These are phyloP conservation scores for Eragrostis nindensis DNA, from an alignment of 176 grass and related monocot genomes.

Conservation along the genomic window DNA sequence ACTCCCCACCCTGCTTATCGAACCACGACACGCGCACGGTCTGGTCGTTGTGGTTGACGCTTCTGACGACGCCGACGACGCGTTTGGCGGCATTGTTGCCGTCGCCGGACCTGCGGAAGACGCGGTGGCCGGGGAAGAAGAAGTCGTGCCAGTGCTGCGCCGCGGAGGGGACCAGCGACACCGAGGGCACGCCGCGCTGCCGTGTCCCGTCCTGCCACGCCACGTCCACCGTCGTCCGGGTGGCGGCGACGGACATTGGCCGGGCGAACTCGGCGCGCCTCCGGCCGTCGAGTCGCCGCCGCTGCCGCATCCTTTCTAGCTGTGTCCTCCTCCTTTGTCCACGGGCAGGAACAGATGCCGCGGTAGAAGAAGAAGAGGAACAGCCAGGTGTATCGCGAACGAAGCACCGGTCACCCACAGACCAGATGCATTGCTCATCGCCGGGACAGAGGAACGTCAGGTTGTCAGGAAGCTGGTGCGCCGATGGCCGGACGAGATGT, in stretches of 20 bases:
- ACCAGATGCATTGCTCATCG: neutral
- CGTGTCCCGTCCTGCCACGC: constrained; percentile 20
- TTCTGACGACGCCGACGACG: neutral
- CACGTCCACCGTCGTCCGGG: neutral
- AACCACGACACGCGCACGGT: neutral
- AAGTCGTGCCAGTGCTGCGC: neutral
- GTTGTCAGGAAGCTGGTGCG: neutral
- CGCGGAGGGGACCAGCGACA: neutral
- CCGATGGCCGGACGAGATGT: neutral
- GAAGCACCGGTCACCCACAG: neutral
- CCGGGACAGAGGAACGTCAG: neutral
- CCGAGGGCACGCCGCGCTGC: neutral
- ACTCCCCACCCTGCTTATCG: neutral
- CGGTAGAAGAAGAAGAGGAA: too few species aligned
- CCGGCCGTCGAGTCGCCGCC: neutral
- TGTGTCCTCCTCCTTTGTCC: too few species aligned
- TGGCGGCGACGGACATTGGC: neutral
- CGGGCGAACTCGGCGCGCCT: neutral
- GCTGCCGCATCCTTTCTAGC: too few species aligned
- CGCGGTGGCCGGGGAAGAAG: neutral
- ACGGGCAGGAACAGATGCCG: too few species aligned
- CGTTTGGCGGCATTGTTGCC: too few species aligned
- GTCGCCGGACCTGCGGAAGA: neutral
- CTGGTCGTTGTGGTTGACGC: neutral
- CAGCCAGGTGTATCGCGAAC: neutral